Evolutionary conservation across 208 protist species (phyloP), one percentile per base, ranked within the genome.

Genomic region (Trypanosoma melophagium): DNA sequence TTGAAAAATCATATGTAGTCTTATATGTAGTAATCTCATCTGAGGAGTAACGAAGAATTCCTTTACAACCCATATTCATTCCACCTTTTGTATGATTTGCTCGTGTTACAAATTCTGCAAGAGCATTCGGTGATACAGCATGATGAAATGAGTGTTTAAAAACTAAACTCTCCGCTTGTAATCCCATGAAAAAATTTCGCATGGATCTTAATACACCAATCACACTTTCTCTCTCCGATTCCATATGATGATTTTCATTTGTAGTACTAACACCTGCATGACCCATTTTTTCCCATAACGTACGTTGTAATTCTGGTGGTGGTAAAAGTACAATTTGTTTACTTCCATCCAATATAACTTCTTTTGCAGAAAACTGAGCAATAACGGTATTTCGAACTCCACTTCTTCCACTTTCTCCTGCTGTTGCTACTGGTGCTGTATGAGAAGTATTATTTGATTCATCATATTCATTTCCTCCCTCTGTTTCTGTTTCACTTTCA

Each of bases 71-170:
- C 28, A 80, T 60, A 24, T 66, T 60, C 5, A 66, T 58, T 24
- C 52, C 44, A 47, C 58, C n/a, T 56, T 60, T 58, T 16, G 62
- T 60, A 61, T 74, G 79, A 19, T 49, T 56, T 10, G 74, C 62
- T 53, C 81, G 74, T 22, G 79, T 80, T 60, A 67, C 69, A 60
- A 92, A 71, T 22, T 76, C 61, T 28, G 84, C 7, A 28, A 41
- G 61, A 35, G 81, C 59, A 12, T 58, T 74, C 3, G 77, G 82
- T 12, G 74, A 80, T 19, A 89, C 19, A 49, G 71, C 56, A 61
- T 93, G 87, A 19, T 83, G 64, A 60, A 93, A 89, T 45, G 70
- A 79, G 69, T 89, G 79, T 14, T 71, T 74, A 41, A 84, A 80
- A 45, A 50, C 60, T 41, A 90, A 60, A 22, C 55, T 73, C 52